These are phyloP conservation scores for Calendula officinalis DNA, from an alignment of 129 eudicot genomes.

Conservation along the genomic window DNA sequence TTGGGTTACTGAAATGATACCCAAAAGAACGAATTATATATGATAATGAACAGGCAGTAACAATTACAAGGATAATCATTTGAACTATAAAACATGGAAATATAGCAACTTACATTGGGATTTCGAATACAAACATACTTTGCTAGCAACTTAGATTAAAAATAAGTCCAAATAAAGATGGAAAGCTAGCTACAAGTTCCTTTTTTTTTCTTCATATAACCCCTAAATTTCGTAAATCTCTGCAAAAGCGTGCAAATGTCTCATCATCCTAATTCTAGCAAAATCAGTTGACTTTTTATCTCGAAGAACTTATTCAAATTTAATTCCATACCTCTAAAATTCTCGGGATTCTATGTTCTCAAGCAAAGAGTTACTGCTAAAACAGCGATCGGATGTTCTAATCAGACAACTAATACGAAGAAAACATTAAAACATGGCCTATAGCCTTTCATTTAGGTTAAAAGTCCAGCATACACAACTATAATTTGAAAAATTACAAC, in stretches of 20 bases:
- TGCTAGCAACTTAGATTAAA: too few species aligned
- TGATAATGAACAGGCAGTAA: too few species aligned
- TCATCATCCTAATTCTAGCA: not conserved
- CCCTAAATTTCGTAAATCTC: conserved; percentile 10
- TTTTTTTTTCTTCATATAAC: not conserved
- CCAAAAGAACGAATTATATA: conserved; percentile 9
- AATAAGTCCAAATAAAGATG: not conserved
- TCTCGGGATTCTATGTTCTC: not conserved
- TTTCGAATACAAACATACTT: too few species aligned
- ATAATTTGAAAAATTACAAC: not conserved
- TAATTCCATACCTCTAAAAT: not conserved
- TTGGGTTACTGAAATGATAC: conserved; percentile 38
- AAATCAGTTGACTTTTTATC: conserved; percentile 24
- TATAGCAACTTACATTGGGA: too few species aligned
- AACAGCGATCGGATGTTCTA: not conserved
- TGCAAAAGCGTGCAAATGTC: conserved; percentile 15
- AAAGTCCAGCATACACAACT: not conserved
- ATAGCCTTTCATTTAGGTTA: not conserved
- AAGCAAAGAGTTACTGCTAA: not conserved
- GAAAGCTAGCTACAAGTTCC: conserved; percentile 1
- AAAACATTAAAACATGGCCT: not conserved
- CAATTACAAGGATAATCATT: too few species aligned
- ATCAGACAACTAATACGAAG: conserved; percentile 4
- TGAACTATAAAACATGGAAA: too few species aligned
- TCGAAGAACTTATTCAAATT: not conserved